A percentile compares a stretch with the other conserved stretches of the same genome.
phyloP scores from a whole-genome alignment of 352 stramenopile species.

The Thraustochytrium sp. region DNA sequence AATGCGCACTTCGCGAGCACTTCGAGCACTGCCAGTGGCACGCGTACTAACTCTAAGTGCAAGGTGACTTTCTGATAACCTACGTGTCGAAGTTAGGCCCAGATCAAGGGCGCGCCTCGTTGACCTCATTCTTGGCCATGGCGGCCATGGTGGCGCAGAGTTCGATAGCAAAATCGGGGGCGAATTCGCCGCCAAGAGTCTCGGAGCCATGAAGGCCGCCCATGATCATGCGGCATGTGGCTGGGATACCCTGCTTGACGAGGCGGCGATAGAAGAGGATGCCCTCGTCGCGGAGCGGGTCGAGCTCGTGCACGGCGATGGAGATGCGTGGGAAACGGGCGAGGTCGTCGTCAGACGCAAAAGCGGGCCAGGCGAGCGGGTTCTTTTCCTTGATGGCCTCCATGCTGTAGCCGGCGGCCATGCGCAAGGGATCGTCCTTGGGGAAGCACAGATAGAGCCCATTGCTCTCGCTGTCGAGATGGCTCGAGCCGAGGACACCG shows the following conservation, averaged over 20 bases:
- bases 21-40: no score
- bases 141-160: not conserved
- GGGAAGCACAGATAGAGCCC: not conserved
- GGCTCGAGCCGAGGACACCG: not conserved
- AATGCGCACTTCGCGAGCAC: no score
- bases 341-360: not conserved
- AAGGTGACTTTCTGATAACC: no score
- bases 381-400: not conserved
- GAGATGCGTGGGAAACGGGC: not conserved
- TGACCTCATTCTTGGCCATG: no score
- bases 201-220: not conserved
- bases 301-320: not conserved
- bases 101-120: no score
- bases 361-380: constrained; percentile 21
- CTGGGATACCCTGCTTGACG: not conserved
- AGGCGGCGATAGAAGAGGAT: constrained; percentile 24
- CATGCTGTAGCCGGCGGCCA: not conserved
- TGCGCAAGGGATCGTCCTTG: not conserved
- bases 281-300: constrained; percentile 34
- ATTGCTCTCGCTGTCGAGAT: not conserved
- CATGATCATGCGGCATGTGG: not conserved
- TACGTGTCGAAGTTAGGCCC: no score
- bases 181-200: not conserved
- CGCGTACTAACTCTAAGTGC: no score
- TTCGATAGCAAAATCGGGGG: not conserved